Conservation (phyloP, 495 filamentous ascomycete genomes). For the Aspergillus diversus region DNA sequence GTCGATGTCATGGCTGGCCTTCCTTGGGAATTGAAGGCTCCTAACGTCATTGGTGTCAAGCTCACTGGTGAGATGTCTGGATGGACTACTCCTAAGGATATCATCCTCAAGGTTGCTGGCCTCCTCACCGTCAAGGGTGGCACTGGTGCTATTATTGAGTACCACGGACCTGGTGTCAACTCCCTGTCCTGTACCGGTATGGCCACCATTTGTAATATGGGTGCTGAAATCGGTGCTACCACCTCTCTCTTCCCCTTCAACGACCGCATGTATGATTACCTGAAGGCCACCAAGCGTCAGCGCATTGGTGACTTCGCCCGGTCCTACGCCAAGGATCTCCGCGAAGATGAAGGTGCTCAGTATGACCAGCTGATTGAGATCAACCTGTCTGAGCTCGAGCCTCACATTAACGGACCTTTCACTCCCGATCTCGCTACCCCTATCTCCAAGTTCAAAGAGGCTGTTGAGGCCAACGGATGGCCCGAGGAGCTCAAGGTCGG, state of each 20-base stretch:
- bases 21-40: slow-evolving; percentile 98
- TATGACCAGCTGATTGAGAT: slow-evolving; percentile 97
- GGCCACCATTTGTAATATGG: slow-evolving; percentile 78
- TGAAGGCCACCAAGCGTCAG: slow-evolving; percentile 87
- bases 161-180: slow-evolving; percentile 84
- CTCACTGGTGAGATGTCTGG: slow-evolving; percentile 88
- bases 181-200: slow-evolving; percentile 69
- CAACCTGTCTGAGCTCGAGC: slow-evolving; percentile 92
- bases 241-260: slow-evolving; percentile 99
- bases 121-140: slow-evolving; percentile 98
- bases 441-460: slow-evolving; percentile 95
- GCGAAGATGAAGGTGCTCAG: slow-evolving; percentile 89
- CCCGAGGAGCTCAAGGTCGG: slow-evolving; percentile 97
- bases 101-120: slow-evolving; percentile 97
- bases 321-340: slow-evolving; percentile 81
- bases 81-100: slow-evolving; percentile 94
- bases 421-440: slow-evolving; percentile 99
- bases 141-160: slow-evolving; percentile 96
- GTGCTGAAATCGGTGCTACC: slow-evolving; percentile 93
- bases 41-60: slow-evolving; percentile 94
- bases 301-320: slow-evolving; percentile 90
- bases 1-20: slow-evolving; percentile 99
- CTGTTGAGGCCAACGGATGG: slow-evolving; percentile 93
- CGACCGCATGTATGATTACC: slow-evolving; percentile 95
- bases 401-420: slow-evolving; percentile 98